Evolutionary conservation across 352 stramenopile genomes (phyloP).

Genomic region (Phytophthora agathidicida): DNA sequence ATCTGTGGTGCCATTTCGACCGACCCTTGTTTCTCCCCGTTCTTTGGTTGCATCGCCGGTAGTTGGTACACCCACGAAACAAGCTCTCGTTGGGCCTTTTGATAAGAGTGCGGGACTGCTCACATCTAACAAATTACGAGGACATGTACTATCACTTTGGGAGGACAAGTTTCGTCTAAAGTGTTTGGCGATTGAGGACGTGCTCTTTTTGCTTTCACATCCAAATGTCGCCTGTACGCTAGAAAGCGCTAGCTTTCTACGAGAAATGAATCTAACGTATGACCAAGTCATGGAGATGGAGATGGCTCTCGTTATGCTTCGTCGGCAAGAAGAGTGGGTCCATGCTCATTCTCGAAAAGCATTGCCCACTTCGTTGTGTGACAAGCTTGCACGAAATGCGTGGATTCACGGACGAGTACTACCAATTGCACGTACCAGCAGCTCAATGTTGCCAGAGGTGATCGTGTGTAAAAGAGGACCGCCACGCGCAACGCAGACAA

Average conservation of each 20-base stretch:
- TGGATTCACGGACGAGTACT: slow-evolving; percentile 22
- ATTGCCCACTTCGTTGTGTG: slow-evolving; percentile 8
- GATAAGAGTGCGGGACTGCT: background rate
- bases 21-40: background rate
- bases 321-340: slow-evolving; percentile 33
- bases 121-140: slow-evolving; percentile 1
- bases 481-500: background rate
- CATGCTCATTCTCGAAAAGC: slow-evolving; percentile 43
- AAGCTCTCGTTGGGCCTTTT: background rate
- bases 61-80: background rate
- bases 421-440: background rate
- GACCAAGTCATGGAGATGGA: slow-evolving; percentile 70
- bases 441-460: slow-evolving; percentile 14
- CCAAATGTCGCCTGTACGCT: slow-evolving; percentile 44
- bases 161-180: slow-evolving; percentile 59
- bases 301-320: slow-evolving; percentile 41
- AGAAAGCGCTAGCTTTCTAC: slow-evolving; percentile 52
- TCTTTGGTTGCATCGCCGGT: background rate
- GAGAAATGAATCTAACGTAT: slow-evolving; percentile 32
- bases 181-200: slow-evolving; percentile 43
- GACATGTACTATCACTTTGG: slow-evolving; percentile 47
- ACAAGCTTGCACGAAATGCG: slow-evolving; percentile 21
- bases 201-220: slow-evolving; percentile 52
- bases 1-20: slow-evolving; percentile 14
- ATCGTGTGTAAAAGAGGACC: slow-evolving; percentile 1